A percentile compares a stretch with the other conserved stretches of the same genome.
Evolutionary conservation across 1,284 basidiomycete species (phyloP).

Genomic region (Rhizopogon parksii): DNA sequence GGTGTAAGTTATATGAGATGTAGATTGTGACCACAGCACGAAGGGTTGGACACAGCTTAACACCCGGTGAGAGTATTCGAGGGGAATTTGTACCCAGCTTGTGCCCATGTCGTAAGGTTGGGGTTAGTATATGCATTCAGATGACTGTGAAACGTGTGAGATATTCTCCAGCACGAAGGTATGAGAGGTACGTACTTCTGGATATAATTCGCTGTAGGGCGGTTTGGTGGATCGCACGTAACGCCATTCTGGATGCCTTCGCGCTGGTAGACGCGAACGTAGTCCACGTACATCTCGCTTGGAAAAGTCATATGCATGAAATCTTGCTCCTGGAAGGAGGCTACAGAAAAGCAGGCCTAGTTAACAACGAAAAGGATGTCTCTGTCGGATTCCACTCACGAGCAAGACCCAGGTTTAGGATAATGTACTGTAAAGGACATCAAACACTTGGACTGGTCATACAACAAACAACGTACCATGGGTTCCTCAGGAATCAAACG

Average conservation of each 20-base stretch:
- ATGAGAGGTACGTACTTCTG: constrained; percentile 34
- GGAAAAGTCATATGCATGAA: constrained; percentile 65
- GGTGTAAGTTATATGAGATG: constrained; percentile 12
- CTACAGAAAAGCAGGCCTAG: constrained; percentile 17
- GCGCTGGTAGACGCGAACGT: constrained; percentile 73
- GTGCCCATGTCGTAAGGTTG: constrained; percentile 69
- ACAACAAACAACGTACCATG: constrained; percentile 40
- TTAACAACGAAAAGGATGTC: constrained; percentile 8
- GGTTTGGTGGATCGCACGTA: constrained; percentile 55
- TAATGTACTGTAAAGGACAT: constrained; percentile 48
- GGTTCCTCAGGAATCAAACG: constrained; percentile 70
- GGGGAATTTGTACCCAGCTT: constrained; percentile 64
- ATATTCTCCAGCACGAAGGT: background rate
- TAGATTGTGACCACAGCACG: constrained; percentile 7
- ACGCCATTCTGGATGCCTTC: constrained; percentile 48
- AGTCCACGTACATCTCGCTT: constrained; percentile 65
- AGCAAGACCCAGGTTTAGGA: constrained; percentile 70
- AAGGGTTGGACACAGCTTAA: constrained; percentile 47
- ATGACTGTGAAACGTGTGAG: constrained; percentile 40
- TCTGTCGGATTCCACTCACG: constrained; percentile 29
- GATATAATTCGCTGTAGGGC: constrained; percentile 60
- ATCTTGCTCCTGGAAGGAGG: constrained; percentile 63
- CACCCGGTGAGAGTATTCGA: constrained; percentile 41
- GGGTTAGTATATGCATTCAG: constrained; percentile 60
- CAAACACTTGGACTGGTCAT: constrained; percentile 3